These are phyloP conservation scores for Testicularia cyperi DNA, from an alignment of 1,284 basidiomycete species.

Conservation along the genomic window DNA sequence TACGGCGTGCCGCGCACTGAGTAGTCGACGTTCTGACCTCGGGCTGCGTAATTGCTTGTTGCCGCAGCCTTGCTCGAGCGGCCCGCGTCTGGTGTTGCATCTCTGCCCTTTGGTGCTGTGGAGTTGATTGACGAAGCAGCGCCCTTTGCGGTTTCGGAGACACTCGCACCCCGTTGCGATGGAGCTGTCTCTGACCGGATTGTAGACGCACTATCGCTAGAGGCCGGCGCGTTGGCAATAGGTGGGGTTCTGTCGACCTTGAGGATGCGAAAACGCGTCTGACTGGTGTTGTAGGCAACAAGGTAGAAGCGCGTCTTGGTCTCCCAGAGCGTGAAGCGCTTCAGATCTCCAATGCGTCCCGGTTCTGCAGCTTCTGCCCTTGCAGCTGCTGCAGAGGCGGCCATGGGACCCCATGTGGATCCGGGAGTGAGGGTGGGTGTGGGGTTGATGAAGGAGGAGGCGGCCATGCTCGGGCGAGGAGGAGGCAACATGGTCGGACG, in stretches of 20 bases:
- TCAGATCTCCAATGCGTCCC: conserved; percentile 45
- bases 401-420: conserved; percentile 33
- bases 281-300: conserved; percentile 53
- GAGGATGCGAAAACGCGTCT: conserved; percentile 55
- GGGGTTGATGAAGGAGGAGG: conserved; percentile 32
- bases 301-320: conserved; percentile 57
- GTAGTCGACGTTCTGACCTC: conserved; percentile 7
- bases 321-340: conserved; percentile 57
- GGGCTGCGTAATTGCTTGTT: not conserved
- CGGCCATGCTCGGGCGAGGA: conserved; percentile 26
- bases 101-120: not conserved
- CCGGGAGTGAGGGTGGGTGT: conserved; percentile 34
- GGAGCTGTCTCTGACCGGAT: too few species aligned
- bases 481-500: conserved; percentile 33
- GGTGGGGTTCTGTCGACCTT: conserved; percentile 55
- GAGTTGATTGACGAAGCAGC: too few species aligned
- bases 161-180: not conserved
- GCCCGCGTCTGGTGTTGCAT: conserved; percentile 2
- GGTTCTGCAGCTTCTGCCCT: conserved; percentile 35
- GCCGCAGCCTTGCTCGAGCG: conserved; percentile 1
- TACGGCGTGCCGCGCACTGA: conserved; percentile 39
- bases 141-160: not conserved
- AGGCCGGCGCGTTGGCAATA: too few species aligned
- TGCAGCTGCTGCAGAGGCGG: conserved; percentile 31
- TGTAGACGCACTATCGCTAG: too few species aligned